phyloP scores from a whole-genome alignment of 1,284 basidiomycete genomes.

The Malassezia japonica region DNA sequence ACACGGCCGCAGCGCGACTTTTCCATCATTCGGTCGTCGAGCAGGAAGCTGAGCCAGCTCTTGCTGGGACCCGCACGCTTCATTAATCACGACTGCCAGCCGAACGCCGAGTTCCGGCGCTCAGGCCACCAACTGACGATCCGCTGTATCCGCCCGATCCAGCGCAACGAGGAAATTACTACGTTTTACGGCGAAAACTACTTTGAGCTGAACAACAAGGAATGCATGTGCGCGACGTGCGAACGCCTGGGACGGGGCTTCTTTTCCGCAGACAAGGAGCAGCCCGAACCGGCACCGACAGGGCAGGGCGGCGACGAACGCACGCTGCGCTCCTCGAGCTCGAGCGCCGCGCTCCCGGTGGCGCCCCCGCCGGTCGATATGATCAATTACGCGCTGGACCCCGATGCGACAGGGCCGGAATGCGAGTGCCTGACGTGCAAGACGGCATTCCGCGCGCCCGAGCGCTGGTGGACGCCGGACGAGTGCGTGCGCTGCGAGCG shows the following conservation, averaged over 20 bases:
- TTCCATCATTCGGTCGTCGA: constrained; percentile 77
- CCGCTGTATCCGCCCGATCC: constrained; percentile 68
- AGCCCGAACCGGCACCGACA: background rate
- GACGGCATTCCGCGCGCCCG: constrained; percentile 36
- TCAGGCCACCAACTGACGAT: constrained; percentile 80
- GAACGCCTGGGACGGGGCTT: constrained; percentile 64
- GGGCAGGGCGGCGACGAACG: background rate
- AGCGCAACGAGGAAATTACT: constrained; percentile 72
- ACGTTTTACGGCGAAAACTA: constrained; percentile 50
- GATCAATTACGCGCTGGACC: constrained; percentile 20
- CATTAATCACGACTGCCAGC: constrained; percentile 88
- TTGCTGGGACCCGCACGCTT: constrained; percentile 86
- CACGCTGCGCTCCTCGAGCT: background rate
- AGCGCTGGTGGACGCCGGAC: constrained; percentile 46
- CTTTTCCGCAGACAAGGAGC: constrained; percentile 12
- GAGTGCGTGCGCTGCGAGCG: constrained; percentile 45
- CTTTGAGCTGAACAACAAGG: constrained; percentile 75
- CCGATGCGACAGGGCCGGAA: constrained; percentile 25
- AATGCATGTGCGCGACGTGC: constrained; percentile 82
- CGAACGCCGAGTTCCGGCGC: constrained; percentile 76
- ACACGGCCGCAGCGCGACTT: constrained; percentile 61
- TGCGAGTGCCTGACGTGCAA: constrained; percentile 42
- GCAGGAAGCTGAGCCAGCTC: constrained; percentile 81
- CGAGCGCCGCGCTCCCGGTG: background rate
- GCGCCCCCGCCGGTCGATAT: background rate